Conservation (phyloP, 768 basidiomycete species). For the Mycena metata region DNA sequence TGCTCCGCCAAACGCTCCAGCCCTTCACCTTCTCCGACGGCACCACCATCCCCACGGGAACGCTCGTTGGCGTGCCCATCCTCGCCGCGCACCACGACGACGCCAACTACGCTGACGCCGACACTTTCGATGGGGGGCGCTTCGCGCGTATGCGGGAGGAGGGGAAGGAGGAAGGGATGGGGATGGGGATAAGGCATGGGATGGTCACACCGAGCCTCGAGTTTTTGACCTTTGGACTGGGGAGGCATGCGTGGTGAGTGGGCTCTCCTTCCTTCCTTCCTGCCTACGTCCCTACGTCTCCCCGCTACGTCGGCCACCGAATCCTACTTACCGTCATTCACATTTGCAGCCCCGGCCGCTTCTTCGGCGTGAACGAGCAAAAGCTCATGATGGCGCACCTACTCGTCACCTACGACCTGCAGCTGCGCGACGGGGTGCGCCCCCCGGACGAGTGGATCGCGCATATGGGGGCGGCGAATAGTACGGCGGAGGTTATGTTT, state of each 20-base stretch:
- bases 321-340: too few relatives aligned
- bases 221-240: conserved; percentile 53
- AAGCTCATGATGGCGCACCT: conserved; percentile 55
- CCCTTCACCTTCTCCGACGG: conserved; percentile 62
- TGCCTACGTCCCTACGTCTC: too few relatives aligned
- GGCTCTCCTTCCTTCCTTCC: too few relatives aligned
- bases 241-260: conserved; percentile 50
- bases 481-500: conserved; percentile 29
- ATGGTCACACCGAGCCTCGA: conserved; percentile 46
- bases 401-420: conserved; percentile 55
- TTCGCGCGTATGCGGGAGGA: conserved; percentile 48
- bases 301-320: too few relatives aligned
- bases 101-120: conserved; percentile 48
- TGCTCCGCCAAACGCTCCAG: conserved; percentile 50
- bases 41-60: conserved; percentile 54
- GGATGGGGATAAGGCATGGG: conserved; percentile 44
- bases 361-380: conserved; percentile 55
- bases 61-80: conserved; percentile 48
- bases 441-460: conserved; percentile 27
- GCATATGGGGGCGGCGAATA: conserved; percentile 5
- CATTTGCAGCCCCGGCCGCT: conserved; percentile 53
- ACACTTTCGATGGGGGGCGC: conserved; percentile 58
- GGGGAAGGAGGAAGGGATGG: too few relatives aligned
- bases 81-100: conserved; percentile 48
- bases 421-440: conserved; percentile 34